Conservation (phyloP, 108 stramenopile species). For the Nannochloropsis granulata region DNA sequence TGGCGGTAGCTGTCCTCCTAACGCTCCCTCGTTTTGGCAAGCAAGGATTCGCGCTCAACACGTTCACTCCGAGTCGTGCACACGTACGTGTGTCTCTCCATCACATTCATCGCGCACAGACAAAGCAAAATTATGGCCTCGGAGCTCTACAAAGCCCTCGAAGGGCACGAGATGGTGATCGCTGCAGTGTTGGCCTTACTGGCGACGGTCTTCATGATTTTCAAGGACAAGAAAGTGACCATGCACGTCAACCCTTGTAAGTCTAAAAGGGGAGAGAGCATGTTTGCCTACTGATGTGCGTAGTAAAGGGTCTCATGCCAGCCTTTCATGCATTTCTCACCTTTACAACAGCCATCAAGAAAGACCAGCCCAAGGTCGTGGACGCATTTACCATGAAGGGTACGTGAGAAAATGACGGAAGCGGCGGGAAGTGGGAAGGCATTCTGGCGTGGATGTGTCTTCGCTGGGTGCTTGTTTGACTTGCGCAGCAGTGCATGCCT, state of each 20-base stretch:
- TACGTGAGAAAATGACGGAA: not conserved
- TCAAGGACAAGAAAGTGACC: not conserved
- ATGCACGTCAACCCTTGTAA: not conserved
- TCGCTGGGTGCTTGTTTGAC: no score
- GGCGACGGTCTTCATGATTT: not conserved
- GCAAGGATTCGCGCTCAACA: no score
- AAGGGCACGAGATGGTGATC: not conserved
- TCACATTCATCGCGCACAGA: no score
- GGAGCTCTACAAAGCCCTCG: not conserved
- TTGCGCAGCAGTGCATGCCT: no score
- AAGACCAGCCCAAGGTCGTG: not conserved
- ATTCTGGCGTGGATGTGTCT: no score
- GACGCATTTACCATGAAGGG: not conserved
- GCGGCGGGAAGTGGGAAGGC: no score
- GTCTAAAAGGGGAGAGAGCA: not conserved
- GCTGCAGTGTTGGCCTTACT: not conserved
- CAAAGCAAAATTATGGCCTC: not conserved
- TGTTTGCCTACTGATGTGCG: not conserved
- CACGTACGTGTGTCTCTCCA: no score
- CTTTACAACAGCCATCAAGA: not conserved
- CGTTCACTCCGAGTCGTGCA: no score
- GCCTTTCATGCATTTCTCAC: no score
- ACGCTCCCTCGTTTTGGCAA: no score
- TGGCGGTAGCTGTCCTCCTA: no score
- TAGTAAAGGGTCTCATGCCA: not conserved